Base-by-base conservation (phyloP, 2,329 filamentous ascomycete genomes). In the Mariannaea elegans region DNA sequence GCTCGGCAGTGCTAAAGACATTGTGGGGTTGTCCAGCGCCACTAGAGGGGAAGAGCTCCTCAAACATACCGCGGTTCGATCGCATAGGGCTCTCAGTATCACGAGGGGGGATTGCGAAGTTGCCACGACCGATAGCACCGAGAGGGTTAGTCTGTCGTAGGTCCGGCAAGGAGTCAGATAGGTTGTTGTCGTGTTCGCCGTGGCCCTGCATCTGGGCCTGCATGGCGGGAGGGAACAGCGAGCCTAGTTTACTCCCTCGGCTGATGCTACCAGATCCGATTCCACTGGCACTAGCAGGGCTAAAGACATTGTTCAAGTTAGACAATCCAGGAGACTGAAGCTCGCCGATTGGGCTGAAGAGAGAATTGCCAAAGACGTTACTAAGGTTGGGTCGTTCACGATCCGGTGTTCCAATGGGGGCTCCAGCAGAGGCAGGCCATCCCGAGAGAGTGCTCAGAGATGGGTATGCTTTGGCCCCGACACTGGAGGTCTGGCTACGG, bases 401-500 rank as follows among this genome's bases (percentile, higher is more conserved):
- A 67, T 90, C 91, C 7, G 91, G 89, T 2, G 88, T 91, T 59
- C 87, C 84, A 38, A 87, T 82, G 65, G 88, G 87, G 34, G 87
- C 74, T 1, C 72, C 82, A 16, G 81, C 79, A 52, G 87, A 80
- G 16, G 83, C 82, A 52, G 87, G 81, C 79, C 89, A 90, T 50
- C 89, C 87, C 2, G 83, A 82, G 34, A 92, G 77, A 23, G 84
- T 86, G 45, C 84, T 84, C 6, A 92, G 73, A 12, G 88, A 67
- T 21, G 69, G 82, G 65, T 92, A 97, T 9, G 84, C 89, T 69
- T 93, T 91, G 41, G 91, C 87, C 12, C 92, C 91, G 16, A 90
- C 91, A 71, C 94, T 97, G 0, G 94, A 97, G 0, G 92, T 97
- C 75, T 97, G 93, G 73, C 94, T 97, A 18, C 94, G 90, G 73